These are phyloP conservation scores for Naganishia kalamii DNA, from an alignment of 768 basidiomycete species.

Conservation along the genomic window DNA sequence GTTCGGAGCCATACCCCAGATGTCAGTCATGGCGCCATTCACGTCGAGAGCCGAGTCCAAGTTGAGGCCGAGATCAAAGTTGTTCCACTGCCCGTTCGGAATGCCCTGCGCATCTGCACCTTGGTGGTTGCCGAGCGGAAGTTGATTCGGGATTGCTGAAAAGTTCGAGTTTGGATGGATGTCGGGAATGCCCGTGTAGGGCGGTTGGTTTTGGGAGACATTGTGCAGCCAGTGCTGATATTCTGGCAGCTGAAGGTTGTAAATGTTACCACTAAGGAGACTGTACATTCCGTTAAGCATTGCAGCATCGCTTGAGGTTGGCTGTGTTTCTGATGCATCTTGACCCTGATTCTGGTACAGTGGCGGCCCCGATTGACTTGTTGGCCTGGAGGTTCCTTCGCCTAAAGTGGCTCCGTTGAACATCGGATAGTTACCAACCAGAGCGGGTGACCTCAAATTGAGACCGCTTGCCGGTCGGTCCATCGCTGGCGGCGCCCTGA, in stretches of 20 bases:
- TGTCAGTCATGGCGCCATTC: slow-evolving; percentile 18
- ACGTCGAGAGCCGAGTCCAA: slow-evolving; percentile 10
- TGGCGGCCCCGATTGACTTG: not conserved
- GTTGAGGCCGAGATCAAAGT: not conserved
- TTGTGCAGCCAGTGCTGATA: slow-evolving; percentile 11
- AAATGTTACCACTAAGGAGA: slow-evolving; percentile 10
- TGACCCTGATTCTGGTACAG: too few species aligned
- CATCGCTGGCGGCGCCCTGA: not conserved
- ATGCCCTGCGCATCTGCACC: not conserved
- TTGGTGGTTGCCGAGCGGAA: not conserved
- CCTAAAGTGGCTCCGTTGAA: not conserved
- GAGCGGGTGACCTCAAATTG: not conserved
- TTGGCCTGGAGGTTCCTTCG: not conserved
- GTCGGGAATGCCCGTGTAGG: not conserved
- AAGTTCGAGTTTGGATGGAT: not conserved
- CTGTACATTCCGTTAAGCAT: slow-evolving; percentile 8
- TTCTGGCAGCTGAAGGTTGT: slow-evolving; percentile 11
- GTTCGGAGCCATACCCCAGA: slow-evolving; percentile 25
- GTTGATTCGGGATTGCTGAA: not conserved
- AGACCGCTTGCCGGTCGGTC: not conserved
- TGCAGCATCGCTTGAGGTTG: not conserved
- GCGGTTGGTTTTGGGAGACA: not conserved
- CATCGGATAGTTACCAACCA: not conserved
- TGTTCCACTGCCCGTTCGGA: not conserved
- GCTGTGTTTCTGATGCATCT: not conserved